Evolutionary conservation across 805 yeast genomes (phyloP).

Genomic region (Metschnikowia borealis): DNA sequence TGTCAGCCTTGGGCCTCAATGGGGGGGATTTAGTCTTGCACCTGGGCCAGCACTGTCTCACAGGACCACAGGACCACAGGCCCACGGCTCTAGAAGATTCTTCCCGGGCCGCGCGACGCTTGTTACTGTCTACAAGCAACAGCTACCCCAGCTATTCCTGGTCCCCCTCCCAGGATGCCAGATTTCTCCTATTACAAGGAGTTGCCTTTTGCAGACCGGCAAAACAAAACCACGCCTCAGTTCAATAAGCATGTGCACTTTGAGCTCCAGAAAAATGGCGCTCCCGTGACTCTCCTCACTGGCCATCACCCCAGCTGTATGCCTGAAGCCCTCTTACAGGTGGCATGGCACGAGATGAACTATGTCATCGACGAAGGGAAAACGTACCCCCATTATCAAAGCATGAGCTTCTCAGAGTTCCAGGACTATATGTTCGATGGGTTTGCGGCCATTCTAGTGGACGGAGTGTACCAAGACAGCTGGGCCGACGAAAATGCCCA

Average conservation of each 20-base stretch:
- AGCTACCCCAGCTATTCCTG: neutral
- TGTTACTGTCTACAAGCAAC: neutral
- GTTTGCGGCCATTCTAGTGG: slow-evolving; percentile 61
- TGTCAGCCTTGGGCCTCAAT: too few relatives aligned
- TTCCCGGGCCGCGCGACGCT: neutral
- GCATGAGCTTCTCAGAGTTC: slow-evolving; percentile 47
- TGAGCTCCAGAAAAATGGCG: slow-evolving; percentile 38
- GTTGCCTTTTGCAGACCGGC: slow-evolving; percentile 35
- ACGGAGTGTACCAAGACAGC: slow-evolving; percentile 24
- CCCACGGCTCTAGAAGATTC: neutral
- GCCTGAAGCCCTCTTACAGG: slow-evolving; percentile 48
- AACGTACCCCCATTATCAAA: slow-evolving; percentile 63
- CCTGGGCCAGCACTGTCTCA: too few relatives aligned
- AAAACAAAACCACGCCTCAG: slow-evolving; percentile 19
- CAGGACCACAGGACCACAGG: too few relatives aligned
- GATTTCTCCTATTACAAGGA: neutral
- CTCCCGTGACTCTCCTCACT: slow-evolving; percentile 57
- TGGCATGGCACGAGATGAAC: slow-evolving; percentile 53
- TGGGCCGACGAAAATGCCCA: slow-evolving; percentile 36
- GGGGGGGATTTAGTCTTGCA: too few relatives aligned
- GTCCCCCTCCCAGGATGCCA: neutral
- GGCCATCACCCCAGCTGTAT: slow-evolving; percentile 45
- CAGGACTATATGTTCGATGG: slow-evolving; percentile 61
- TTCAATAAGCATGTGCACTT: slow-evolving; percentile 38
- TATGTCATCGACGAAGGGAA: slow-evolving; percentile 64